These are phyloP conservation scores for Diaporthe nobilis DNA, from an alignment of 2,329 filamentous ascomycete genomes.

Conservation along the genomic window DNA sequence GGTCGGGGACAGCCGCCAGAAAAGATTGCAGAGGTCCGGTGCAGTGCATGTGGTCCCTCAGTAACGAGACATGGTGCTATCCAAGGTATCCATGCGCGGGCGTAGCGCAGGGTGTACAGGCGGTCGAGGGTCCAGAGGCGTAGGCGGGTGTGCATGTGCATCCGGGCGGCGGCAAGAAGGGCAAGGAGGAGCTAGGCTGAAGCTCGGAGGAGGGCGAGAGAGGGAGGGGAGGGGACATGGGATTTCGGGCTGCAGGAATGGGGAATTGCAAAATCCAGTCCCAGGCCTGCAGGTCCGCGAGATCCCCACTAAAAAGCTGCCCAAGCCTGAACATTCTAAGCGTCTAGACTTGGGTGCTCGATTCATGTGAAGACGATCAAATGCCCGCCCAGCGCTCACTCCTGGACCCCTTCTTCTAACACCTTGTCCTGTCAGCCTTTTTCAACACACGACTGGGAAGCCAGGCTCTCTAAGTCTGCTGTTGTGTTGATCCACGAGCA, in stretches of 20 bases:
- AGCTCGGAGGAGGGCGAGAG: background rate
- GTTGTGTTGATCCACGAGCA: background rate
- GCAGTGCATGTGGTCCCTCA: constrained; percentile 20
- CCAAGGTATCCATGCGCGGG: constrained; percentile 32
- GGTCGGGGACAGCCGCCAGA: constrained; percentile 16
- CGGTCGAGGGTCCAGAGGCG: background rate
- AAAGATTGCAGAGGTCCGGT: constrained; percentile 19
- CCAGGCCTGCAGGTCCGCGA: constrained; percentile 22
- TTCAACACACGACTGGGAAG: background rate
- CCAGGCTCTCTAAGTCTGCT: background rate
- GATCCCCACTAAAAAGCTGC: constrained; percentile 31
- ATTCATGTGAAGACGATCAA: constrained; percentile 31
- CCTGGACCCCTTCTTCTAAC: background rate
- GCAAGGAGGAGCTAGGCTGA: constrained; percentile 6
- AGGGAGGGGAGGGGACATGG: constrained; percentile 31
- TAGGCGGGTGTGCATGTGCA: background rate
- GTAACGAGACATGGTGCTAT: constrained; percentile 22
- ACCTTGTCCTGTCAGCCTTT: background rate
- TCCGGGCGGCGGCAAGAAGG: constrained; percentile 7
- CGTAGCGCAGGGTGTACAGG: constrained; percentile 1
- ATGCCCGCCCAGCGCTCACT: background rate
- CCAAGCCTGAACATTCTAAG: background rate
- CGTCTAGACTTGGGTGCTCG: constrained; percentile 8
- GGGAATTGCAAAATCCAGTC: constrained; percentile 42
- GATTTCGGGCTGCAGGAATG: constrained; percentile 39